phyloP scores from a whole-genome alignment of 1,139 yeast species.

The Saccharomycopsis crataegensis region DNA sequence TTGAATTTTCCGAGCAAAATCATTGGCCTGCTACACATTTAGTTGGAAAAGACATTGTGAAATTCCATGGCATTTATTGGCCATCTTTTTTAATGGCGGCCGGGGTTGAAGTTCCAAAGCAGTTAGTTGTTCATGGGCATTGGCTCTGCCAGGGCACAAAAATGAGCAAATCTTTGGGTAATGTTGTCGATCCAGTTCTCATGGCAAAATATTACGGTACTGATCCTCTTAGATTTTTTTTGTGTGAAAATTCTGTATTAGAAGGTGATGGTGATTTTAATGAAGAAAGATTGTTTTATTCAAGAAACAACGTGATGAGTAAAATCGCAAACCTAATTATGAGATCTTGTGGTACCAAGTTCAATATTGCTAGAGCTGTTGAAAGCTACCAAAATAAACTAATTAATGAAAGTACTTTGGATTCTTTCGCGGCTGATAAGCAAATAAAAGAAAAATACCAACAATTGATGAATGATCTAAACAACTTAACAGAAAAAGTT shows the following conservation, averaged over 20 bases:
- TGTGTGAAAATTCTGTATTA: slow-evolving; percentile 69
- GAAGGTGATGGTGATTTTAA: slow-evolving; percentile 75
- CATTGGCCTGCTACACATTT: slow-evolving; percentile 54
- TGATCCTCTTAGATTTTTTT: slow-evolving; percentile 70
- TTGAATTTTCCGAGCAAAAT: not conserved
- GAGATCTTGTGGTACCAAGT: slow-evolving; percentile 66
- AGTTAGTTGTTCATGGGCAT: slow-evolving; percentile 84
- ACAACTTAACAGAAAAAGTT: slow-evolving; percentile 32
- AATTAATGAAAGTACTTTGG: not conserved
- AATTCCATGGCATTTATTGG: slow-evolving; percentile 92
- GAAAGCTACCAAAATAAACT: not conserved
- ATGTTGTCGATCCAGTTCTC: slow-evolving; percentile 87
- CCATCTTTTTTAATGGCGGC: slow-evolving; percentile 89
- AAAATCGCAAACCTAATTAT: slow-evolving; percentile 77
- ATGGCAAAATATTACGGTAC: slow-evolving; percentile 55
- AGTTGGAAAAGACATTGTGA: slow-evolving; percentile 84
- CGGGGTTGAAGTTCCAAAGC: slow-evolving; percentile 57
- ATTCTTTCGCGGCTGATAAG: not conserved
- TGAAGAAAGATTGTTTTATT: slow-evolving; percentile 45
- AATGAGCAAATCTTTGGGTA: slow-evolving; percentile 91
- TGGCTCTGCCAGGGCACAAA: slow-evolving; percentile 88
- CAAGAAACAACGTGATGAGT: slow-evolving; percentile 65
- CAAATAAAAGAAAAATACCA: slow-evolving; percentile 1
- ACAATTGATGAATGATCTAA: slow-evolving; percentile 20
- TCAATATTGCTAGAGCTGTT: slow-evolving; percentile 46